These are phyloP conservation scores for Hysterangium stoloniferum DNA, from an alignment of 768 basidiomycete genomes.

Conservation along the genomic window DNA sequence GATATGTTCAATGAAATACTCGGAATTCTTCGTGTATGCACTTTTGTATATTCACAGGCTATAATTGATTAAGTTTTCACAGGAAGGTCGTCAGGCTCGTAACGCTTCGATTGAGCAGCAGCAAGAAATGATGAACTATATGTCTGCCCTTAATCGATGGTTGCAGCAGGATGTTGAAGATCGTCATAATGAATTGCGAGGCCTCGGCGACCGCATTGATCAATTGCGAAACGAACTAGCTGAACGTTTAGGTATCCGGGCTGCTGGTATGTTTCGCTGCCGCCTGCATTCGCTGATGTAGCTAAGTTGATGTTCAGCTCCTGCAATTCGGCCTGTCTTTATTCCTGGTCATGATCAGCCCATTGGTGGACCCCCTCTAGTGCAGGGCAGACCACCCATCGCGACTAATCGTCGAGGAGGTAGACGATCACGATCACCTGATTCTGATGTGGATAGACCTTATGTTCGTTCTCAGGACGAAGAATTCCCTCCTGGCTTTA, in stretches of 20 bases:
- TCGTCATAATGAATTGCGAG: slow-evolving; percentile 64
- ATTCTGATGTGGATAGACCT: too few species aligned
- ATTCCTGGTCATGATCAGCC: too few species aligned
- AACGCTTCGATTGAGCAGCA: slow-evolving; percentile 72
- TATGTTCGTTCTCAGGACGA: too few species aligned
- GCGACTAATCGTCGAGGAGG: too few species aligned
- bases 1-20: too few species aligned
- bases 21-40: slow-evolving; percentile 33
- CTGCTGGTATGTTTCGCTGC: slow-evolving; percentile 26
- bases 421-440: too few species aligned
- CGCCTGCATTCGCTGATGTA: not conserved
- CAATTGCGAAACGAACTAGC: slow-evolving; percentile 37
- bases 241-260: slow-evolving; percentile 25
- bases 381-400: too few species aligned
- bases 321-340: too few species aligned
- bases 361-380: too few species aligned
- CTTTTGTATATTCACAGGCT: too few species aligned
- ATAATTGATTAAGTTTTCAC: slow-evolving; percentile 4
- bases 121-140: slow-evolving; percentile 72
- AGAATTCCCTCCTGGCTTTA: too few species aligned
- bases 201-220: slow-evolving; percentile 58
- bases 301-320: too few species aligned
- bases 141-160: slow-evolving; percentile 72
- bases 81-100: slow-evolving; percentile 75
- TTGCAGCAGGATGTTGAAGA: slow-evolving; percentile 70